Conservation (phyloP, 306 rosid genomes). For the Styphnolobium japonicum region DNA sequence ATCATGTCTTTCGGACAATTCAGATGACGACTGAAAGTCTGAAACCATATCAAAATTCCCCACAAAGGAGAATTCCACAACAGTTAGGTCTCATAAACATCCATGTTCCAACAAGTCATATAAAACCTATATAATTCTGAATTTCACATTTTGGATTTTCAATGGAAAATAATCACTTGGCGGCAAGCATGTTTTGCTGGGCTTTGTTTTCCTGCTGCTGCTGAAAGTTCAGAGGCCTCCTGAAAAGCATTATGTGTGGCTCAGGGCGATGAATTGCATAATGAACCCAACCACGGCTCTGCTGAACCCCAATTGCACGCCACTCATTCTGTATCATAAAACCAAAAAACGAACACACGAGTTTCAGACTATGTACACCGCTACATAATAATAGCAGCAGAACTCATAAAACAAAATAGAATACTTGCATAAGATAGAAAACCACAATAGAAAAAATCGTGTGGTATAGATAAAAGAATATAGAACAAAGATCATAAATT, state of each 20-base stretch:
- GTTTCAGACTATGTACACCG: no score
- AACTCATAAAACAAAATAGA: neutral
- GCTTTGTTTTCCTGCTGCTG: slow-evolving; percentile 84
- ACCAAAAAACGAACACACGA: no score
- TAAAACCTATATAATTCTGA: slow-evolving; percentile 19
- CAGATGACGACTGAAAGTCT: neutral
- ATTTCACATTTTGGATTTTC: slow-evolving; percentile 26
- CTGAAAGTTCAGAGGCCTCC: slow-evolving; percentile 91
- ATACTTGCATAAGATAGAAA: neutral
- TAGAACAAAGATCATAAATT: neutral
- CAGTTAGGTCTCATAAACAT: slow-evolving; percentile 12
- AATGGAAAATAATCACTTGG: slow-evolving; percentile 39
- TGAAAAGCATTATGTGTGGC: slow-evolving; percentile 97
- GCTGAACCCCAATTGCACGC: slow-evolving; percentile 97
- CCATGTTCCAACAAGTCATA: slow-evolving; percentile 19
- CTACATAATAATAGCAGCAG: no score
- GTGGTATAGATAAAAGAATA: no score
- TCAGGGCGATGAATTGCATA: slow-evolving; percentile 92
- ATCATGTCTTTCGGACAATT: neutral
- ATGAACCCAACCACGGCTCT: slow-evolving; percentile 98
- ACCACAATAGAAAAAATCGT: neutral
- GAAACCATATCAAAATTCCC: slow-evolving; percentile 41
- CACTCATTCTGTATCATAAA: slow-evolving; percentile 90
- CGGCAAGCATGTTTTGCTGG: slow-evolving; percentile 60
- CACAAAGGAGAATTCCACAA: slow-evolving; percentile 47